A percentile compares a stretch with the other conserved stretches of the same genome.
phyloP scores from a whole-genome alignment of 139 green algal genomes.

The Chlorella sp. region DNA sequence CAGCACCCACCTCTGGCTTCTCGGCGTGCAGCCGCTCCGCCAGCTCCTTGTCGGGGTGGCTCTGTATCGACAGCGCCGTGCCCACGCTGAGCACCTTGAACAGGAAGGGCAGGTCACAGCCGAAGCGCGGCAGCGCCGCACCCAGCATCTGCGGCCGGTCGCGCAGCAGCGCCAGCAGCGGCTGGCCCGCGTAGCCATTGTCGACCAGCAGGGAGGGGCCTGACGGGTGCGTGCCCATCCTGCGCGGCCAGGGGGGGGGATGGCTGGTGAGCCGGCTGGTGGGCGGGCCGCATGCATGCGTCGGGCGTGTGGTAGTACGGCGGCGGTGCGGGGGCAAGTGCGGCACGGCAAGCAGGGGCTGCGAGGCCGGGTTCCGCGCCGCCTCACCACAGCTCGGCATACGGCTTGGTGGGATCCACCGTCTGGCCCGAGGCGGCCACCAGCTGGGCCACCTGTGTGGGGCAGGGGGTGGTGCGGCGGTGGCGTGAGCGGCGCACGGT shows the following conservation, averaged over 20 bases:
- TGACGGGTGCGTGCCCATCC: conserved; percentile 96
- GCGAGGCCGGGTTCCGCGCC: background rate
- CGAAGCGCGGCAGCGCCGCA: conserved; percentile 68
- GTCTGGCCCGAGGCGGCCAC: conserved; percentile 61
- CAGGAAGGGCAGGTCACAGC: conserved; percentile 87
- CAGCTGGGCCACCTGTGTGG: conserved; percentile 79
- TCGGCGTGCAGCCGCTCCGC: conserved; percentile 87
- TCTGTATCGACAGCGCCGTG: conserved; percentile 98
- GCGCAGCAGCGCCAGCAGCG: conserved; percentile 70
- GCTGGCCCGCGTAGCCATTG: conserved; percentile 31
- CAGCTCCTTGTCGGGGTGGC: conserved; percentile 96
- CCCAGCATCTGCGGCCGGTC: conserved; percentile 78
- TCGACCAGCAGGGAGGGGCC: conserved; percentile 74
- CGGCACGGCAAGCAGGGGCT: background rate
- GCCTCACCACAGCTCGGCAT: conserved; percentile 93
- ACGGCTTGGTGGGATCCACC: conserved; percentile 79
- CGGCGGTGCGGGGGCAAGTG: background rate
- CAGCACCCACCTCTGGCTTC: conserved; percentile 70
- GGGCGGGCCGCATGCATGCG: background rate
- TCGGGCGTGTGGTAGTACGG: background rate
- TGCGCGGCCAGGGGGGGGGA: conserved; percentile 4
- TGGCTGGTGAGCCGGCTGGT: background rate
- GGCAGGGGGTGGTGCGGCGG: background rate
- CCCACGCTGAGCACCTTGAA: conserved; percentile 97
- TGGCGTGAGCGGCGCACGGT: background rate